Evolutionary conservation across 2,329 filamentous ascomycete species (phyloP).

Genomic region (Xylaria sp.): DNA sequence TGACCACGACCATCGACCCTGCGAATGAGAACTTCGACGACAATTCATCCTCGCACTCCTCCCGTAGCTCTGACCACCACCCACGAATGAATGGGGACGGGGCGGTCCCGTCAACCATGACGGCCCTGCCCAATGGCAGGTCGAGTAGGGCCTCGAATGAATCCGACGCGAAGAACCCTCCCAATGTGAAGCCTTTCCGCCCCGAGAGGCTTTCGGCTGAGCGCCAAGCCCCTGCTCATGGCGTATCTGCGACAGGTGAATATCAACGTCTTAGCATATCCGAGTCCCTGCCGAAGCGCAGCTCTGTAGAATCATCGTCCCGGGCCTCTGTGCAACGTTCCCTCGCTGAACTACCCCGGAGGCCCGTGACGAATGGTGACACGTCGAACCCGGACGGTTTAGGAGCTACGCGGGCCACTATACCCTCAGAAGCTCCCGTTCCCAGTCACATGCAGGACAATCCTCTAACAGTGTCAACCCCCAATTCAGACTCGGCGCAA

Average conservation of each 20-base stretch:
- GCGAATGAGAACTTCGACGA: constrained; percentile 57
- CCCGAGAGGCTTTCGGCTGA: constrained; percentile 13
- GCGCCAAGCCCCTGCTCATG: constrained; percentile 18
- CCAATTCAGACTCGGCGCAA: constrained; percentile 35
- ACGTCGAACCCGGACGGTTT: constrained; percentile 19
- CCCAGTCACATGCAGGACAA: constrained; percentile 26
- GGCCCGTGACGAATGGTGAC: constrained; percentile 36
- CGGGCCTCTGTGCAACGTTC: constrained; percentile 38
- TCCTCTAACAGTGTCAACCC: constrained; percentile 26
- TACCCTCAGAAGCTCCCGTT: constrained; percentile 17
- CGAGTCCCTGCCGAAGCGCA: constrained; percentile 37
- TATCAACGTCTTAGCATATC: constrained; percentile 34
- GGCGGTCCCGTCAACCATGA: constrained; percentile 58
- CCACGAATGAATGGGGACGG: constrained; percentile 47
- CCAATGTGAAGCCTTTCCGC: constrained; percentile 24
- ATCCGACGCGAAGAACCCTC: constrained; percentile 39
- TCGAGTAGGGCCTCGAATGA: constrained; percentile 42
- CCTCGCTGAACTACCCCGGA: constrained; percentile 37
- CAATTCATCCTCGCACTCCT: constrained; percentile 56
- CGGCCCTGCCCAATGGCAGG: constrained; percentile 60
- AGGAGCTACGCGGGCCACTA: constrained; percentile 11
- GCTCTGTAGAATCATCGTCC: constrained; percentile 40
- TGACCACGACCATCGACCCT: constrained; percentile 41
- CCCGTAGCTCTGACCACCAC: constrained; percentile 51
- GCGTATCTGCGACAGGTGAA: constrained; percentile 14